These are phyloP conservation scores for Austroboletus novae-zelandiae DNA, from an alignment of 1,284 basidiomycete species.

Conservation along the genomic window DNA sequence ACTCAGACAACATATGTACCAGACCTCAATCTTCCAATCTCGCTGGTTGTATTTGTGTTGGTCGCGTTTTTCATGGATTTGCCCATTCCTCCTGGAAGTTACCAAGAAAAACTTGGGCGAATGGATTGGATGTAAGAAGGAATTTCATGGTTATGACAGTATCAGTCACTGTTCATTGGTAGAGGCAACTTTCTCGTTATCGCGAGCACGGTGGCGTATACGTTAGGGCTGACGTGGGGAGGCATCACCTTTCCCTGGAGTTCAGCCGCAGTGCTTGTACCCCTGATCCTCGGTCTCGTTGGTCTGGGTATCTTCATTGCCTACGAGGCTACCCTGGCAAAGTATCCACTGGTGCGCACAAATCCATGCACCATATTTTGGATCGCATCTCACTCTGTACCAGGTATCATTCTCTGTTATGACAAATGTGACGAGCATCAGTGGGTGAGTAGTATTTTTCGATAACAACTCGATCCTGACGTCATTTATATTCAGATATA, in stretches of 20 bases:
- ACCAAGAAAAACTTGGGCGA: slow-evolving; percentile 3
- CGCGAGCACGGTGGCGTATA: slow-evolving; percentile 2
- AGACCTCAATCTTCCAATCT: slow-evolving; percentile 12
- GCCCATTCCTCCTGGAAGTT: neutral
- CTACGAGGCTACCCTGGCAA: slow-evolving; percentile 11
- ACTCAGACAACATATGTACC: neutral
- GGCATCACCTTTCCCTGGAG: slow-evolving; percentile 7
- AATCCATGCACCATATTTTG: neutral
- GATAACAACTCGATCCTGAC: too few relatives aligned
- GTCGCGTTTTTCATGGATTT: slow-evolving; percentile 1
- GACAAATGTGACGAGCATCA: slow-evolving; percentile 14
- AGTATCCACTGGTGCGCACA: slow-evolving; percentile 12
- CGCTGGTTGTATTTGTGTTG: neutral
- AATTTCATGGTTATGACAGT: neutral
- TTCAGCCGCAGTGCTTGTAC: slow-evolving; percentile 10
- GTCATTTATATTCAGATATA: slow-evolving; percentile 5
- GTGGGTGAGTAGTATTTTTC: slow-evolving; percentile 7
- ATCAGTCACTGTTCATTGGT: neutral
- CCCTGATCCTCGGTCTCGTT: slow-evolving; percentile 12
- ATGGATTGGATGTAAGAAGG: slow-evolving; percentile 10
- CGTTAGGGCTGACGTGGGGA: slow-evolving; percentile 3
- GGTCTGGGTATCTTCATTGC: slow-evolving; percentile 8
- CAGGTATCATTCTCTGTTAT: slow-evolving; percentile 15
- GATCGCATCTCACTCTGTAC: neutral
- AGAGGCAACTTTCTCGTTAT: slow-evolving; percentile 8